Evolutionary conservation across 1,284 basidiomycete species (phyloP).

Genomic region (Rhodotorula sp.): DNA sequence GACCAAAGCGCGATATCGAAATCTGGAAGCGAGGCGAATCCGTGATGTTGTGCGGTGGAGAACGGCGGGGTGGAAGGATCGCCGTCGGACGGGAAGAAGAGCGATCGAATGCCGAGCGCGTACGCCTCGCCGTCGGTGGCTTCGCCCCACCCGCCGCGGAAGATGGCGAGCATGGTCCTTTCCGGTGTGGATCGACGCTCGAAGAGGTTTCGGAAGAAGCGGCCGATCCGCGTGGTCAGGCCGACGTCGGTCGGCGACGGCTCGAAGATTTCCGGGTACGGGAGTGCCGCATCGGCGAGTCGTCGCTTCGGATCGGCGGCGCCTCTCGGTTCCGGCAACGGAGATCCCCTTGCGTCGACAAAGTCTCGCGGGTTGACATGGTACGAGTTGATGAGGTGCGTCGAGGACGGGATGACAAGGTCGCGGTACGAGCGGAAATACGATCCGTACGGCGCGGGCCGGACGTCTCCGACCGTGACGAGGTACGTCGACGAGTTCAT

Average conservation of each 20-base stretch:
- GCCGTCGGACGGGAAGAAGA: slow-evolving; percentile 32
- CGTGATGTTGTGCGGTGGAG: slow-evolving; percentile 10
- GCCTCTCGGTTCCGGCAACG: slow-evolving; percentile 7
- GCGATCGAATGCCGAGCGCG: slow-evolving; percentile 29
- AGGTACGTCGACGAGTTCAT: slow-evolving; percentile 36
- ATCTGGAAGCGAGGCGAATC: slow-evolving; percentile 29
- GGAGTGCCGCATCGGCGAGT: not conserved
- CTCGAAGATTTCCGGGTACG: slow-evolving; percentile 22
- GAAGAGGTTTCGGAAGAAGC: not conserved
- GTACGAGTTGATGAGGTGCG: slow-evolving; percentile 37
- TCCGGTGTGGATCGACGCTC: not conserved
- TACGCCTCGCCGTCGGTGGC: slow-evolving; percentile 23
- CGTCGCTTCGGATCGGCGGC: slow-evolving; percentile 4
- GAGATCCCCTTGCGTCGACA: slow-evolving; percentile 19
- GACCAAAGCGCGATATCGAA: slow-evolving; percentile 30
- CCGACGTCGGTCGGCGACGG: slow-evolving; percentile 9
- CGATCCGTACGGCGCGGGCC: slow-evolving; percentile 21
- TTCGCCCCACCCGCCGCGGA: slow-evolving; percentile 32
- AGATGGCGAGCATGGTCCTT: slow-evolving; percentile 26
- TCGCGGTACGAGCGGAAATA: slow-evolving; percentile 29
- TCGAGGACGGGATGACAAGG: slow-evolving; percentile 34
- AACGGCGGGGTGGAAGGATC: slow-evolving; percentile 10
- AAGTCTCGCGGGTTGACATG: slow-evolving; percentile 34
- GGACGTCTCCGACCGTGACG: slow-evolving; percentile 34
- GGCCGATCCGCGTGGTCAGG: not conserved